Evolutionary conservation across 768 basidiomycete species (phyloP), one percentile per base, ranked within the genome.

Genomic region (Agrocybe chaxingu): DNA sequence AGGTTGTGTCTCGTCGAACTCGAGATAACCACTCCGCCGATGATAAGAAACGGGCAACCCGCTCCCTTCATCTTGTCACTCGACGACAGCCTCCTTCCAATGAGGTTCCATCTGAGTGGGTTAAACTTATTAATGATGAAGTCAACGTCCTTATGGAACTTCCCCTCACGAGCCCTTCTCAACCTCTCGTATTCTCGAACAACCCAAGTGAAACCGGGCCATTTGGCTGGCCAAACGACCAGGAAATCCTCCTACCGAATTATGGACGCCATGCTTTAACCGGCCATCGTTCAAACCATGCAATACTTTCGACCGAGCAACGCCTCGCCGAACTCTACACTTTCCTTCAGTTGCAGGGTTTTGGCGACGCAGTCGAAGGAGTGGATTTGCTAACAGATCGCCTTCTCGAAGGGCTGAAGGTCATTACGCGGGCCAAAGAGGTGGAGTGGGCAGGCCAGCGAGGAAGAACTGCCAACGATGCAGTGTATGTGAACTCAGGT

Each of bases 21-120:
- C 52, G 55, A 10, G 52, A 57, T 42, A 58, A 57, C 48, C 62
- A 64, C 42, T 29, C 13, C 8, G 36, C n/a, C 19, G 61, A 60
- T 37, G 57, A 58, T 44, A 52, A 51, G 45, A 16, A 16, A 16
- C 16, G 16, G 16, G 39, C 34, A 18, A 13, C n/a, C 10, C 11
- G 24, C 19, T 16, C 32, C 42, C n/a, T 8, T 33, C 29, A 40
- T 7, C 19, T 34, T 16, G 12, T 11, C 7, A 35, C 12, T 11
- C 7, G n/a, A 18, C 7, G 8, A 2, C 12, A 13, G 38, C n/a
- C 30, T 8, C 12, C 24, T 4, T 16, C 16, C 16, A n/a, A 12
- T 36, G 7, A 29, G 4, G 4, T n/a, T 9, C 13, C 31, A 41
- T 7, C 50, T 24, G 18, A 37, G 24, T 50, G 47, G 48, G 45